Conservation (phyloP, 2,329 filamentous ascomycete species). For the Chalaropsis thielavioides region DNA sequence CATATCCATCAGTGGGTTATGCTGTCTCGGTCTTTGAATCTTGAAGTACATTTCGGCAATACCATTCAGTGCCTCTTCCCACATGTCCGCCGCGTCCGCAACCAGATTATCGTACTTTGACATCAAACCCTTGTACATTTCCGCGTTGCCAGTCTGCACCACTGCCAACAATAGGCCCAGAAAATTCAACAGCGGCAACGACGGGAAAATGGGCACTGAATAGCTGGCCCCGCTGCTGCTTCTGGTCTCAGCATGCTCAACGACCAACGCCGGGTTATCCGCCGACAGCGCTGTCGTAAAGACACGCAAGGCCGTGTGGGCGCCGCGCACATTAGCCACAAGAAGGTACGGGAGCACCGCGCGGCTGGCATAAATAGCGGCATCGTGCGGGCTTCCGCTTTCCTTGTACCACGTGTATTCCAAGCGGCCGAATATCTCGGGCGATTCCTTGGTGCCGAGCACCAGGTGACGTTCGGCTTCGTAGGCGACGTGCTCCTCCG, state of each 20-base stretch:
- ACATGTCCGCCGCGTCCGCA: conserved; percentile 53
- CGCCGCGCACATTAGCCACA: conserved; percentile 76
- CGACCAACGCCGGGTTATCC: conserved; percentile 41
- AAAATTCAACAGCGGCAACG: conserved; percentile 90
- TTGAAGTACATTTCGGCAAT: conserved; percentile 96
- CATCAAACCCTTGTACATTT: conserved; percentile 68
- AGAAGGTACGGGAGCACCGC: conserved; percentile 84
- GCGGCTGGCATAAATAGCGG: conserved; percentile 71
- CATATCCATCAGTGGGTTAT: conserved; percentile 93
- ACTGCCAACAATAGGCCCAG: conserved; percentile 70
- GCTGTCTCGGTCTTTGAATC: conserved; percentile 74
- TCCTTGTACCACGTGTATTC: conserved; percentile 91
- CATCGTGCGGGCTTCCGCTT: conserved; percentile 66
- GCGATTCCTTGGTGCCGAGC: conserved; percentile 77
- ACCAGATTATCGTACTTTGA: conserved; percentile 69
- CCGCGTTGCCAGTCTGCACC: conserved; percentile 61
- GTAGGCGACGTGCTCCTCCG: conserved; percentile 84
- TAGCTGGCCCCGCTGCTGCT: conserved; percentile 32
- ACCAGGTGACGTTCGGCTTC: conserved; percentile 84
- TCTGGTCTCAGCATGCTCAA: conserved; percentile 63
- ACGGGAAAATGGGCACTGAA: conserved; percentile 73
- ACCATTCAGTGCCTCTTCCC: conserved; percentile 70
- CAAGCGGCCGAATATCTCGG: conserved; percentile 63
- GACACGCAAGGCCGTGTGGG: conserved; percentile 65
- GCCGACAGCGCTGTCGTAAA: conserved; percentile 31